Conservation (phyloP, 495 filamentous ascomycete genomes). For the Umbilicaria muhlenbergii region DNA sequence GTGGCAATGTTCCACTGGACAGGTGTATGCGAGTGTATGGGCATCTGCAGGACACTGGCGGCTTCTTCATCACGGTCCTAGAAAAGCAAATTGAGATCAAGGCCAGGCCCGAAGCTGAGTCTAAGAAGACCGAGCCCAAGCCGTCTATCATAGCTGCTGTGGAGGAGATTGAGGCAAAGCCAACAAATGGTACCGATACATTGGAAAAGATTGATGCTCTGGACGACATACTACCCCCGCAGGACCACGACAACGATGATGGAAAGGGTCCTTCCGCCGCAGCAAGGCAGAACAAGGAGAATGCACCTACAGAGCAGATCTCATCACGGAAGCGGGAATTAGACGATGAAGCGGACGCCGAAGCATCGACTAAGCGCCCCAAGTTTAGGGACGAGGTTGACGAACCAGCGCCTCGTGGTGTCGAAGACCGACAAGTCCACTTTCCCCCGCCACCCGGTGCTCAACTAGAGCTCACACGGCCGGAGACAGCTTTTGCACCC, state of each 20-base stretch:
- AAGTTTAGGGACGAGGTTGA: conserved; percentile 25
- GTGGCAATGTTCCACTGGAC: conserved; percentile 52
- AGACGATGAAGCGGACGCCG: conserved; percentile 24
- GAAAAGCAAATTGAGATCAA: conserved; percentile 83
- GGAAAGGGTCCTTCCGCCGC: conserved; percentile 13
- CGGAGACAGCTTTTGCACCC: conserved; percentile 16
- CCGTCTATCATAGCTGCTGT: conserved; percentile 37
- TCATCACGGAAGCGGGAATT: conserved; percentile 24
- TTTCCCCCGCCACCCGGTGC: conserved; percentile 27
- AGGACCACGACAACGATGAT: conserved; percentile 20
- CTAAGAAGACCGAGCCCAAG: conserved; percentile 35
- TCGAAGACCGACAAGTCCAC: conserved; percentile 35
- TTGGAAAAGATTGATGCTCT: conserved; percentile 34
- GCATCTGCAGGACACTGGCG: conserved; percentile 89
- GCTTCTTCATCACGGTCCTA: conserved; percentile 90
- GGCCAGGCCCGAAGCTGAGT: conserved; percentile 57
- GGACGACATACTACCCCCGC: conserved; percentile 28
- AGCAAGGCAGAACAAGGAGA: conserved; percentile 22
- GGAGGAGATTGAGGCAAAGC: conserved; percentile 33
- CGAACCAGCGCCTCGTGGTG: conserved; percentile 17
- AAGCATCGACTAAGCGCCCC: conserved; percentile 28
- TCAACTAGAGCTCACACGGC: conserved; percentile 24
- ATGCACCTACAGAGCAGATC: conserved; percentile 17
- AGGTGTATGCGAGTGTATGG: conserved; percentile 87
- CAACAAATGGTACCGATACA: conserved; percentile 25